A percentile compares a stretch with the other conserved stretches of the same genome.
Evolutionary conservation across 225 moss, liverwort and hornwort genomes (phyloP).

Genomic region (Polytrichum formosum): DNA sequence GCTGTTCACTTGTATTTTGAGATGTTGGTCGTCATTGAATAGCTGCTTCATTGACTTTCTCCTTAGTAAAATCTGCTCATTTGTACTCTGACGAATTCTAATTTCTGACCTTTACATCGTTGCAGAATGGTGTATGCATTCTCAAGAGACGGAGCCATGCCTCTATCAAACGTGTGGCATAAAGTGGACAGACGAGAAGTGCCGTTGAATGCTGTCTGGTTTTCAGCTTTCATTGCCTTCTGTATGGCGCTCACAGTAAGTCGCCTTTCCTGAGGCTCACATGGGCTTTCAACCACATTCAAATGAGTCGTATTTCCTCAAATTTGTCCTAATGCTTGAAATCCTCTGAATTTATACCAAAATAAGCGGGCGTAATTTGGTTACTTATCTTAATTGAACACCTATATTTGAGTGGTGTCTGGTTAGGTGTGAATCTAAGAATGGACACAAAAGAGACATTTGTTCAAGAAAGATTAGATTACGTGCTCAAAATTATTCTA

Average conservation of each 20-base stretch:
- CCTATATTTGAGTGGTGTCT: neutral
- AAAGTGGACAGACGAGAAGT: constrained; percentile 37
- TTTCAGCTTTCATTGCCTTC: constrained; percentile 47
- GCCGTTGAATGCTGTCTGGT: constrained; percentile 49
- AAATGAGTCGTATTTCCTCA: neutral
- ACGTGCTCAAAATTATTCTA: no score
- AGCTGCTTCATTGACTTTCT: no score
- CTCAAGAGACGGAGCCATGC: constrained; percentile 60
- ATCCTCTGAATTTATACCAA: neutral
- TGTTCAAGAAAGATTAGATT: no score
- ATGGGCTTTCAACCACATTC: neutral
- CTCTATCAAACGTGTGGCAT: constrained; percentile 37
- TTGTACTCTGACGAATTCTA: neutral
- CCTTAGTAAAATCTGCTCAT: no score
- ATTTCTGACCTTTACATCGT: neutral
- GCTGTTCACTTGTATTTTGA: neutral
- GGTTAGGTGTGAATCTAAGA: neutral
- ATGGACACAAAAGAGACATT: no score
- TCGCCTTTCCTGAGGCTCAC: neutral
- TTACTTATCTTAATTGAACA: neutral
- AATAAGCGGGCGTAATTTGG: no score
- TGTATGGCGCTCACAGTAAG: constrained; percentile 43
- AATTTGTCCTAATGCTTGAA: neutral
- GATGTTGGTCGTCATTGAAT: neutral
- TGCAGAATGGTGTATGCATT: constrained; percentile 63